phyloP scores from a whole-genome alignment of 106 monocot genomes.

The Phalaenopsis equestris region DNA sequence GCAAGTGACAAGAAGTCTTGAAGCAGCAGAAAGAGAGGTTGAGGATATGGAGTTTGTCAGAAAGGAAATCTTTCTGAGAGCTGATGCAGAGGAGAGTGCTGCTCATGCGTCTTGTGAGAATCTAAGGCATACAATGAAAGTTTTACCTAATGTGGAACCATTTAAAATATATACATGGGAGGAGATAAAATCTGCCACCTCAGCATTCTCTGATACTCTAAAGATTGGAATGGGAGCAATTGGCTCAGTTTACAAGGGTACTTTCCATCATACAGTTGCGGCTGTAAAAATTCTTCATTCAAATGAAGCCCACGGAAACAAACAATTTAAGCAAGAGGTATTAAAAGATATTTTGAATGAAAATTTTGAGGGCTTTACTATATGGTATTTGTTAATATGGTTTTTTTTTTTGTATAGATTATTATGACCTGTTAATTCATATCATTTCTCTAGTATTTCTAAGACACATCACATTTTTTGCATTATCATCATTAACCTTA shows the following conservation, averaged over 20 bases:
- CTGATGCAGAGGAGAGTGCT: conserved; percentile 27
- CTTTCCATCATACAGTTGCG: conserved; percentile 52
- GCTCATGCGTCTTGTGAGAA: conserved; percentile 31
- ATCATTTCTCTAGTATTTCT: too few relatives aligned
- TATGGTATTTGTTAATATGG: too few relatives aligned
- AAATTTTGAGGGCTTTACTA: not conserved
- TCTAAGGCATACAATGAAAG: conserved; percentile 17
- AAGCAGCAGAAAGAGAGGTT: conserved; percentile 43
- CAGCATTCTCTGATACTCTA: conserved; percentile 40
- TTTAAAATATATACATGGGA: conserved; percentile 63
- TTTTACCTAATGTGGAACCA: conserved; percentile 10
- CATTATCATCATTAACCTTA: too few relatives aligned
- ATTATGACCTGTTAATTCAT: too few relatives aligned
- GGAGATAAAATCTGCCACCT: conserved; percentile 66
- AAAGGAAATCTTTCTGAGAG: conserved; percentile 30
- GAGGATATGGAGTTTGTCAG: conserved; percentile 18
- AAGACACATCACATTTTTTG: too few relatives aligned
- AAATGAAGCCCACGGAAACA: conserved; percentile 35
- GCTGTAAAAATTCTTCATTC: conserved; percentile 73
- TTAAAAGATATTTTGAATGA: not conserved
- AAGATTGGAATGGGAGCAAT: conserved; percentile 65
- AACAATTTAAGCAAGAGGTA: conserved; percentile 91
- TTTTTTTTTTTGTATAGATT: too few relatives aligned
- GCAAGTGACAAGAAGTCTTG: conserved; percentile 39
- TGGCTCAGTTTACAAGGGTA: conserved; percentile 82